Evolutionary conservation across 306 rosid species (phyloP).

Genomic region (Lathyrus tuberosus): DNA sequence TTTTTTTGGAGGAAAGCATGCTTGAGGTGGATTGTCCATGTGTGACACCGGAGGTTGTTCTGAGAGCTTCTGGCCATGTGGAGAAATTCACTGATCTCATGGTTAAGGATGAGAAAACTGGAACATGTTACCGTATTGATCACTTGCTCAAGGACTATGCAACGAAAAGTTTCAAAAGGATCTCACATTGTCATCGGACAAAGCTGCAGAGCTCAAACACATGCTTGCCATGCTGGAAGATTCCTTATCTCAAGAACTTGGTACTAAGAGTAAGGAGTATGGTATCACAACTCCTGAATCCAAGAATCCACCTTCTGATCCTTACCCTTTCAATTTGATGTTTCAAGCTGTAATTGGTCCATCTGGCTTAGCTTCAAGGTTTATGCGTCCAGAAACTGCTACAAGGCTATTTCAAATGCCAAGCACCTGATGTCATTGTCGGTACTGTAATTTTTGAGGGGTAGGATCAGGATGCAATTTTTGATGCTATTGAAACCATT

Average conservation of each 20-base stretch:
- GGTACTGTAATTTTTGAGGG: no score
- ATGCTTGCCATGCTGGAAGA: slow-evolving; percentile 81
- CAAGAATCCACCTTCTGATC: slow-evolving; percentile 82
- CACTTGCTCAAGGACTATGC: slow-evolving; percentile 91
- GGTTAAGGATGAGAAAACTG: slow-evolving; percentile 88
- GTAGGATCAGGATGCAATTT: no score
- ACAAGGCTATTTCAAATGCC: no score
- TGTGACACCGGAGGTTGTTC: slow-evolving; percentile 88
- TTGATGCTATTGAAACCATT: no score
- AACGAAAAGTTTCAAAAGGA: slow-evolving; percentile 88
- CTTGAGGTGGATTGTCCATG: slow-evolving; percentile 96
- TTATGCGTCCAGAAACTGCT: no score
- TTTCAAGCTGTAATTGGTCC: slow-evolving; percentile 95
- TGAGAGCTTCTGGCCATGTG: slow-evolving; percentile 91
- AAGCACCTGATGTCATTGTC: no score
- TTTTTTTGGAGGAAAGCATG: slow-evolving; percentile 95
- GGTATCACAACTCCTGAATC: slow-evolving; percentile 91
- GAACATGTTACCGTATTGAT: slow-evolving; percentile 86
- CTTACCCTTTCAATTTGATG: slow-evolving; percentile 96
- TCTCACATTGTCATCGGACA: slow-evolving; percentile 62
- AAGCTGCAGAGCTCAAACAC: slow-evolving; percentile 68
- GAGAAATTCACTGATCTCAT: slow-evolving; percentile 96
- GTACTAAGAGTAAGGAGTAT: slow-evolving; percentile 79
- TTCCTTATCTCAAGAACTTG: slow-evolving; percentile 69
- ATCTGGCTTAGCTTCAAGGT: slow-evolving; percentile 83